Base-by-base conservation (phyloP, 305 asterid species). In the Fraxinus platypoda region DNA sequence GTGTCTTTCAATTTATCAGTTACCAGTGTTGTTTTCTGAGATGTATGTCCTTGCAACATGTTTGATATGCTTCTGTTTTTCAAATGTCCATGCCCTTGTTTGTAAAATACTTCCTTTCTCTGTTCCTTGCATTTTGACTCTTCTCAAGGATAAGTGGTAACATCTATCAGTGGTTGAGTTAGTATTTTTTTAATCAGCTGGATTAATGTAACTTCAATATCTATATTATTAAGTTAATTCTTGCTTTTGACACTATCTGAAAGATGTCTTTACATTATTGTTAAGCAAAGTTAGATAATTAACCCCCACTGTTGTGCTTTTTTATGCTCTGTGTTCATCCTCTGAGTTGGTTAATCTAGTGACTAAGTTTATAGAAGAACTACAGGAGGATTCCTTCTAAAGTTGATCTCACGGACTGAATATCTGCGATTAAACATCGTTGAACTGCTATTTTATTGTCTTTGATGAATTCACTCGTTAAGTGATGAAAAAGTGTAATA, bases 11-110 rank as follows among this genome's bases (percentile, higher is more conserved):
- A 21, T 52, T 79, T 34, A 75, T 73, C 76, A 4, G 77, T 80
- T 38, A 54, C 57, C 43, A 26, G 26, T 41, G 57, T 37, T 76
- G 68, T 31, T 54, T 81, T 74, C 26, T 59, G 80, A 80, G 38
- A 54, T 75, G 31, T 75, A 13, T 71, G 46, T 19, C 73, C 68
- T 71, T 64, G 74, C 52, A 34, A 52, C 75, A 76, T 30, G 33
- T 77, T 84, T 49, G 68, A 81, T 80, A 70, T 72, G 74, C 77
- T 46, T 19, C 70, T 26, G 30, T 84, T 46, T 83, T 77, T 72
- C 76, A 25, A 62, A 35, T 72, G 15, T 52, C 30, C 4, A 54
- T 72, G 46, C 12, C 82, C 76, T 71, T 64, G 30, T 83, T 74
- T 66, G 82, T 25, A 68, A 75, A 31, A 12, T 46, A 23, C 75